Base-by-base conservation (phyloP, 2,329 filamentous ascomycete genomes). In the Ampelomyces quisqualis region DNA sequence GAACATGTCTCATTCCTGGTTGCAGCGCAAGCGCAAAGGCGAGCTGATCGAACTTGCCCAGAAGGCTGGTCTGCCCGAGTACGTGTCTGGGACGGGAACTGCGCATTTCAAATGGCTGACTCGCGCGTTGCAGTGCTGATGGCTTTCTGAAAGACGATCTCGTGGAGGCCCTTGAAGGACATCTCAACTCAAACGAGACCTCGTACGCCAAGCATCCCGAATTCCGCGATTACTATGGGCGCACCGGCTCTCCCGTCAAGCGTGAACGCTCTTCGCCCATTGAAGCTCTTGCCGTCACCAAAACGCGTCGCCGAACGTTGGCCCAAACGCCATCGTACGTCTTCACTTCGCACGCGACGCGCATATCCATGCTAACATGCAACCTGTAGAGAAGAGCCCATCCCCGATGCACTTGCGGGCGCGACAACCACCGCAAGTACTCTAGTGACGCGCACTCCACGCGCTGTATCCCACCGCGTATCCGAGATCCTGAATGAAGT, bases 11-110 rank as follows among this genome's bases (percentile, higher is more conserved):
- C 49, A 82, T 48, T 80, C 82, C 57, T 95, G 86, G 81, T 77
- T 95, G 65, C 80, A 84, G 69, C 78, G 79, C 68, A 86, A 93
- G 78, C 85, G 86, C 74, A 95, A 95, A 77, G 77, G 77, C 57
- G 88, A 91, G 52, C 79, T 95, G 41, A 69, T 81, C 57, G 84
- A 87, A 49, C 76, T 94, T 48, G 88, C 88, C 45, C 80, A 87
- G 53, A 72, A 77, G 32, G 78, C 86, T 48, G 85, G 85, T 43
- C 74, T 91, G 39, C 77, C 80, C 64, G 79, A 86, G 89, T 94
- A 81, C 62, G 83, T 79, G 47, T n/a, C 23, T 34, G 43, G 22
- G 4, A 10, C 4, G 13, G 32, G 31, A 10, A n/a, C n/a, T 31
- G 40, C 28, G 34, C 19, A 28, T 35, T 17, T 18, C 15, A 13